Percentiles rank a stretch among this genome's conserved stretches.
phyloP scores from a whole-genome alignment of 345 rosid genomes.

The Reutealis trisperma region DNA sequence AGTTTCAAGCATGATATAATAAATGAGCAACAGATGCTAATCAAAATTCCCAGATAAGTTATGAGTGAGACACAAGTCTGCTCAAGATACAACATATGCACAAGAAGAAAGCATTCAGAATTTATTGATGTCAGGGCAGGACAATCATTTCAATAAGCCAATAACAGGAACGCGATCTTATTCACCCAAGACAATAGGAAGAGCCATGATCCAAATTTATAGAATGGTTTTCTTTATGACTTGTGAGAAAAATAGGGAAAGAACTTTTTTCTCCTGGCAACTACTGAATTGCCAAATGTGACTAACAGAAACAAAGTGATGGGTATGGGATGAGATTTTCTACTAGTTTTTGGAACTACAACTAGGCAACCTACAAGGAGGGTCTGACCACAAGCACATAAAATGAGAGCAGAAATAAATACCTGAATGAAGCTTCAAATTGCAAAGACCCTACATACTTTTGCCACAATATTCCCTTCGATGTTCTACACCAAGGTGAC shows the following conservation, averaged over 20 bases:
- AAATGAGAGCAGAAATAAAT: not conserved
- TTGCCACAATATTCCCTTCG: not conserved
- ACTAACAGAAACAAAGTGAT: not conserved
- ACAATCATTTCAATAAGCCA: not conserved
- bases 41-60: not conserved
- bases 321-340: not conserved
- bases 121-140: not conserved
- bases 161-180: not conserved
- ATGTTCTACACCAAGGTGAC: not conserved
- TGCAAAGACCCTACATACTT: not conserved
- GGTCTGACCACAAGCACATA: not conserved
- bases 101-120: not conserved
- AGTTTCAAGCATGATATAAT: not conserved
- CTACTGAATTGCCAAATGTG: not conserved
- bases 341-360: not conserved
- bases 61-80: not conserved
- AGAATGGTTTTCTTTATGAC: not conserved
- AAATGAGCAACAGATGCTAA: not conserved
- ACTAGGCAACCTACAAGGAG: too few species aligned
- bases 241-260: not conserved
- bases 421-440: not conserved
- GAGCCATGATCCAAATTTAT: too few species aligned
- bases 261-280: not conserved
- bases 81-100: not conserved
- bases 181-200: not conserved